Conservation (phyloP, 2,329 filamentous ascomycete genomes). For the Ascochyta fabae region DNA sequence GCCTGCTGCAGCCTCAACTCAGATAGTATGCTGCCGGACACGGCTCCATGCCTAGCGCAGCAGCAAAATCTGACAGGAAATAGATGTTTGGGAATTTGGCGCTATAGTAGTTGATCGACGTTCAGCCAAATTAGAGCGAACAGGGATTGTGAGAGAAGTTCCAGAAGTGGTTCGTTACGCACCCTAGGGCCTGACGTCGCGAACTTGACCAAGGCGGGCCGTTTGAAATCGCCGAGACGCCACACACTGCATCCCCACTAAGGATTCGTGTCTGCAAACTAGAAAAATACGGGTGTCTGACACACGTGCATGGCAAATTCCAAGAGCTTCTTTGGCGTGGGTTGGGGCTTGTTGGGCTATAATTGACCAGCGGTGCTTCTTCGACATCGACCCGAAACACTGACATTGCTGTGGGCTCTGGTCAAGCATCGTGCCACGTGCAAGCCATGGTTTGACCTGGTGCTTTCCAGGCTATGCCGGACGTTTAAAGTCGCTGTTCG, state of each 20-base stretch:
- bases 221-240: conserved; percentile 9
- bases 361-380: not conserved
- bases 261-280: not conserved
- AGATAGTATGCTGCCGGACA: conserved; percentile 1
- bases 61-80: conserved; percentile 10
- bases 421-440: conserved; percentile 2
- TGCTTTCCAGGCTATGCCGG: not conserved
- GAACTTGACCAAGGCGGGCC: conserved; percentile 7
- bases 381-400: not conserved
- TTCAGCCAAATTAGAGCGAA: conserved; percentile 1
- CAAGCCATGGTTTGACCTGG: not conserved
- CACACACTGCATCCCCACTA: not conserved
- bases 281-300: not conserved
- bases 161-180: conserved; percentile 1
- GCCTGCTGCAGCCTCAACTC: conserved; percentile 1
- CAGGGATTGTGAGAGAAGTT: conserved; percentile 2
- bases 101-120: conserved; percentile 11
- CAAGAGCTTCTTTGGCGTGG: not conserved
- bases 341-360: not conserved
- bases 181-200: not conserved
- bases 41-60: conserved; percentile 2
- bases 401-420: not conserved
- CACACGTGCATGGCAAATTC: not conserved
- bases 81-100: conserved; percentile 10
- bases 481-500: not conserved